phyloP scores from a whole-genome alignment of 2,329 filamentous ascomycete species.

The Epichloe sp. region DNA sequence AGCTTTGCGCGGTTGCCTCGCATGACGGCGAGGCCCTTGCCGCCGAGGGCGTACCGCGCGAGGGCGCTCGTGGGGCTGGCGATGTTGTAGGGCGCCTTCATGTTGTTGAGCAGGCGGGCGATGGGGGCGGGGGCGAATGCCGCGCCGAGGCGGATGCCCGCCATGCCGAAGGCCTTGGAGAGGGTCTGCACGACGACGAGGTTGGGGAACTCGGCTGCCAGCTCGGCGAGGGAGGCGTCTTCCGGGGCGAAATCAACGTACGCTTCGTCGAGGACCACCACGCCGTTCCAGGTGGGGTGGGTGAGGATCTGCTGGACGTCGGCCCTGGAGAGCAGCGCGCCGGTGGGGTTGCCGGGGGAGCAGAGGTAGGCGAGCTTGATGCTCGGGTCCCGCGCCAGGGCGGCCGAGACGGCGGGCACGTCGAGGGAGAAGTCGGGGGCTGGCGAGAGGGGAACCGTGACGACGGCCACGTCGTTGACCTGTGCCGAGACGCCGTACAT shows the following conservation, averaged over 20 bases:
- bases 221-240: conserved; percentile 72
- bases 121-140: conserved; percentile 68
- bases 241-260: conserved; percentile 84
- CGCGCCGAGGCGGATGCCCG: conserved; percentile 79
- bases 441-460: conserved; percentile 70
- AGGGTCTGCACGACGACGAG: conserved; percentile 96
- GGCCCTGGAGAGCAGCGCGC: conserved; percentile 59
- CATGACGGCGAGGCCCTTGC: conserved; percentile 61
- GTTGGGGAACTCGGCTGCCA: conserved; percentile 87
- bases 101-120: conserved; percentile 68
- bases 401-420: conserved; percentile 50
- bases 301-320: conserved; percentile 63
- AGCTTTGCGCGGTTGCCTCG: conserved; percentile 54
- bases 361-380: conserved; percentile 91
- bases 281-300: conserved; percentile 88
- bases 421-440: conserved; percentile 64
- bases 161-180: conserved; percentile 94
- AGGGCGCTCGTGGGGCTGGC: conserved; percentile 76
- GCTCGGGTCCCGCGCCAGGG: conserved; percentile 42
- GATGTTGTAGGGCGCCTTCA: conserved; percentile 96
- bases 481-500: conserved; percentile 96
- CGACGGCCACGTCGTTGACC: conserved; percentile 79
- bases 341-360: conserved; percentile 91
- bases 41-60: conserved; percentile 58
- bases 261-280: conserved; percentile 88